phyloP scores from a whole-genome alignment of 306 rosid genomes.

The Benincasa hispida region DNA sequence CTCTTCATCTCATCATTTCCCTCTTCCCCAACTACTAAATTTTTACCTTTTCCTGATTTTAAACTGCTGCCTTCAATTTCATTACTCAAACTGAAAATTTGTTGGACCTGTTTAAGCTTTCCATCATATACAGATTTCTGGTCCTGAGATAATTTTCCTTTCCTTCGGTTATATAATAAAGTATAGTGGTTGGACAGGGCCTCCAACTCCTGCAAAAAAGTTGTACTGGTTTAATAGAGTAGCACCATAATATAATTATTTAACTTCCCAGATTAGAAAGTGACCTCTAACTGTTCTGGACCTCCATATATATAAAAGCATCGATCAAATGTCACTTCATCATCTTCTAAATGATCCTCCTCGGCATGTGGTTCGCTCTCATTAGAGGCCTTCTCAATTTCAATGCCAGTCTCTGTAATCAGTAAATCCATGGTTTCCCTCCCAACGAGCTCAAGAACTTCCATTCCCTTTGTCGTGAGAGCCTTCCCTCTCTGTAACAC shows the following conservation, averaged over 20 bases:
- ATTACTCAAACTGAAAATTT: conserved; percentile 56
- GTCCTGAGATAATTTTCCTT: conserved; percentile 58
- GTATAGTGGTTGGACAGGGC: conserved; percentile 86
- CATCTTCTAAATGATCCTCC: conserved; percentile 52
- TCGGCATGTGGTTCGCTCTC: conserved; percentile 30
- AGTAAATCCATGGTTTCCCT: conserved; percentile 89
- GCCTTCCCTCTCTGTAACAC: conserved; percentile 75
- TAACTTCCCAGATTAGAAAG: conserved; percentile 13
- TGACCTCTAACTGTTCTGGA: conserved; percentile 97
- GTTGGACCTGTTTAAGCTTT: conserved; percentile 81
- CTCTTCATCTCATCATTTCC: conserved; percentile 74
- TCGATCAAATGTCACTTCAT: conserved; percentile 90
- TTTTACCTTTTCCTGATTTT: conserved; percentile 65
- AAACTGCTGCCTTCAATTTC: conserved; percentile 47
- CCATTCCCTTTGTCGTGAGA: conserved; percentile 92
- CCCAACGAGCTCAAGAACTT: conserved; percentile 88
- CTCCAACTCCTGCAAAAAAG: conserved; percentile 70
- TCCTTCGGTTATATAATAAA: conserved; percentile 71
- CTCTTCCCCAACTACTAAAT: conserved; percentile 43
- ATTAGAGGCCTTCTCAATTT: conserved; percentile 50
- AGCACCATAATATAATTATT: neutral
- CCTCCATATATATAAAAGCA: conserved; percentile 99
- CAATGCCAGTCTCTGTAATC: conserved; percentile 87
- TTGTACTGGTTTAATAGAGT: neutral
- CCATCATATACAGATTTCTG: conserved; percentile 68